These are phyloP conservation scores for Saccharomycopsis hybrid DNA, from an alignment of 1,139 yeast genomes.

Conservation along the genomic window DNA sequence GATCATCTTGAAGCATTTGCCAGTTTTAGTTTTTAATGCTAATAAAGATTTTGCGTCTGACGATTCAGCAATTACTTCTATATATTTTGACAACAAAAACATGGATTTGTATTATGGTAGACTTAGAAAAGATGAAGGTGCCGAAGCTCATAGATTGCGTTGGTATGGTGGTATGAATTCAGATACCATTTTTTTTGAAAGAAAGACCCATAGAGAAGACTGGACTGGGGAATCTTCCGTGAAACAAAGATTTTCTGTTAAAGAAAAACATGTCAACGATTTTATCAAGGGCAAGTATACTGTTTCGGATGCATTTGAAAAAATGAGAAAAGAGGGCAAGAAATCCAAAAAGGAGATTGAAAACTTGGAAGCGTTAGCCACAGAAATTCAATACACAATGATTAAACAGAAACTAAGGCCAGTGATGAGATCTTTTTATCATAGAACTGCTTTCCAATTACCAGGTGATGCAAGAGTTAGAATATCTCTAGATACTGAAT, in stretches of 20 bases:
- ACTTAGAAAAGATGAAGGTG: constrained; percentile 94
- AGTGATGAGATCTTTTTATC: constrained; percentile 90
- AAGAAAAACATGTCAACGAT: constrained; percentile 83
- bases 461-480: constrained; percentile 99
- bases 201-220: constrained; percentile 97
- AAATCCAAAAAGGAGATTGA: constrained; percentile 84
- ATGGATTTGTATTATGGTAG: constrained; percentile 93
- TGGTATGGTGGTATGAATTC: constrained; percentile 99
- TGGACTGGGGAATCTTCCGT: constrained; percentile 99
- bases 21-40: constrained; percentile 92
- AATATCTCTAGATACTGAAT: constrained; percentile 92
- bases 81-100: constrained; percentile 83
- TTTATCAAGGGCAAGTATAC: constrained; percentile 80
- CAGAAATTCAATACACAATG: constrained; percentile 86
- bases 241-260: constrained; percentile 88
- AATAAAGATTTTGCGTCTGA: constrained; percentile 92
- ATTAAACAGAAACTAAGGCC: constrained; percentile 83
- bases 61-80: constrained; percentile 94
- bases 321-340: constrained; percentile 87
- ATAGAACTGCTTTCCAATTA: constrained; percentile 96
- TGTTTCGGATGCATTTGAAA: constrained; percentile 84
- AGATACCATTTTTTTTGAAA: constrained; percentile 88
- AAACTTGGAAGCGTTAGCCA: constrained; percentile 82
- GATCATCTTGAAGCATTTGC: constrained; percentile 86
- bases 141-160: constrained; percentile 95